Conservation (phyloP, 768 basidiomycete genomes). For the Tricholoma flavovirens region DNA sequence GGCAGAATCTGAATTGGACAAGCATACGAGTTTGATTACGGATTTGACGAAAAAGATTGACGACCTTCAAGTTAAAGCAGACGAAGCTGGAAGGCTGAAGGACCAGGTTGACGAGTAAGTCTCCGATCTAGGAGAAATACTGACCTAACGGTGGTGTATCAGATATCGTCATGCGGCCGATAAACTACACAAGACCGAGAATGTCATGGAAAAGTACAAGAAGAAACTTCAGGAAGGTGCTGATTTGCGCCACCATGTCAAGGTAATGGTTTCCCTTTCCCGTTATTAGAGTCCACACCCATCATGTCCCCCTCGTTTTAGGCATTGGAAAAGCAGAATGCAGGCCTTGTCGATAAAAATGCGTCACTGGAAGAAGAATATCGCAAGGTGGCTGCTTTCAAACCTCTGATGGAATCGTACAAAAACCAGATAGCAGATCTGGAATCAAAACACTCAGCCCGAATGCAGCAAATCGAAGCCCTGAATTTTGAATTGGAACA, state of each 20-base stretch:
- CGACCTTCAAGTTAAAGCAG: slow-evolving; percentile 73
- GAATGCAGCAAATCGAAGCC: slow-evolving; percentile 66
- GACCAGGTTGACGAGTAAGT: slow-evolving; percentile 93
- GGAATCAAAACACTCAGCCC: slow-evolving; percentile 62
- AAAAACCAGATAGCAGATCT: slow-evolving; percentile 80
- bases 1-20: slow-evolving; percentile 80
- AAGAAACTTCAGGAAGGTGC: slow-evolving; percentile 96
- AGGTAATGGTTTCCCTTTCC: slow-evolving; percentile 39
- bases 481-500: slow-evolving; percentile 76
- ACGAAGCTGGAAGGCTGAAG: slow-evolving; percentile 74
- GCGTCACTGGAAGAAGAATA: slow-evolving; percentile 91
- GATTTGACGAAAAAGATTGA: slow-evolving; percentile 78
- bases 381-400: slow-evolving; percentile 78
- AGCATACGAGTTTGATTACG: slow-evolving; percentile 57
- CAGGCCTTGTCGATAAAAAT: slow-evolving; percentile 86
- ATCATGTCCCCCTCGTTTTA: slow-evolving; percentile 21
- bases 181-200: slow-evolving; percentile 88
- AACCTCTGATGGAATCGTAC: slow-evolving; percentile 89
- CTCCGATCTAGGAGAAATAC: not conserved
- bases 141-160: slow-evolving; percentile 1
- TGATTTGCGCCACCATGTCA: slow-evolving; percentile 81
- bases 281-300: not conserved
- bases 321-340: slow-evolving; percentile 91
- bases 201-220: slow-evolving; percentile 98
- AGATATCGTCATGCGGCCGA: slow-evolving; percentile 93